Percentiles rank a stretch among this genome's conserved stretches.
These are phyloP conservation scores for Strobilomyces dryophilus DNA, from an alignment of 768 basidiomycete species.

Conservation along the genomic window DNA sequence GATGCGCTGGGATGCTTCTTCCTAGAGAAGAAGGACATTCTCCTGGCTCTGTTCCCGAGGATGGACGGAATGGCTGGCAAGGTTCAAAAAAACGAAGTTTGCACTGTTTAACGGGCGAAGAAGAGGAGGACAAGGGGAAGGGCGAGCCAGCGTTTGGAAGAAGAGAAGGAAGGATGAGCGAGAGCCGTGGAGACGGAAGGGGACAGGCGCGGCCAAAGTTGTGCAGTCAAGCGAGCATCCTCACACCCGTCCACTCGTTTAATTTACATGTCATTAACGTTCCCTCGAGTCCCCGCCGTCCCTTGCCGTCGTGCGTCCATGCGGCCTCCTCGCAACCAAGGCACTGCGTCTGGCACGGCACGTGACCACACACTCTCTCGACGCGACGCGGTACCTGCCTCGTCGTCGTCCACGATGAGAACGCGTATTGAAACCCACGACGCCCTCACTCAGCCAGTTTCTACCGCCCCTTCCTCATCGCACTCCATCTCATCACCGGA, in stretches of 20 bases:
- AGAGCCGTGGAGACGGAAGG: constrained; percentile 18
- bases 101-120: constrained; percentile 4
- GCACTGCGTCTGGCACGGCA: not conserved
- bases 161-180: not conserved
- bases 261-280: constrained; percentile 6
- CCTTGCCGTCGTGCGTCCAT: constrained; percentile 3
- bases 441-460: constrained; percentile 27
- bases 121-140: constrained; percentile 2
- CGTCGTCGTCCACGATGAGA: constrained; percentile 16
- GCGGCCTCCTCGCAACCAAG: constrained; percentile 16
- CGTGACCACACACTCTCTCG: constrained; percentile 8
- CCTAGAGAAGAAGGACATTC: constrained; percentile 94
- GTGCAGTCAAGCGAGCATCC: constrained; percentile 4
- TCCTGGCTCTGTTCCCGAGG: constrained; percentile 54
- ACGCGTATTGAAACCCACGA: constrained; percentile 14
- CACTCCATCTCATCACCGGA: constrained; percentile 16
- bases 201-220: constrained; percentile 7
- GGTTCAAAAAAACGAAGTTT: constrained; percentile 14
- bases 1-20: constrained; percentile 66
- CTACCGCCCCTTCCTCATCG: constrained; percentile 22
- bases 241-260: not conserved
- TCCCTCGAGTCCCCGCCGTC: constrained; percentile 7
- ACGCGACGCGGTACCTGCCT: constrained; percentile 8
- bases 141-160: constrained; percentile 24
- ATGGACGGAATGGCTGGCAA: constrained; percentile 65